Percentiles rank a stretch among this genome's conserved stretches.
These are phyloP conservation scores for Vitis riparia DNA, from an alignment of 164 flowering plant genomes.

Conservation along the genomic window DNA sequence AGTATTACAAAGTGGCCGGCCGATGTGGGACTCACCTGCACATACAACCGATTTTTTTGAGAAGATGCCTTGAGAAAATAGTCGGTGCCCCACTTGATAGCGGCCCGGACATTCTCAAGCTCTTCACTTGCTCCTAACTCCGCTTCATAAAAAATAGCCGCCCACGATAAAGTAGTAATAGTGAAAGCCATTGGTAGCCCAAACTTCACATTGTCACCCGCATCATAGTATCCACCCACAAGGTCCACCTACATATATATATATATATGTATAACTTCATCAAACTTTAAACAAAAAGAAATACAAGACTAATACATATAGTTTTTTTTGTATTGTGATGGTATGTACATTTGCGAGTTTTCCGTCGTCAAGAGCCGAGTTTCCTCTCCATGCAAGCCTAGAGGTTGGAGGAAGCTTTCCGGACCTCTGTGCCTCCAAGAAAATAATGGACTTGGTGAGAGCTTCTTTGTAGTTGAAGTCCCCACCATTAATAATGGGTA, in stretches of 20 bases:
- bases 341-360: conserved; percentile 45
- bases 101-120: conserved; percentile 42
- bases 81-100: conserved; percentile 86
- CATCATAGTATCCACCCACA: conserved; percentile 90
- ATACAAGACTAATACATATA: too few species aligned
- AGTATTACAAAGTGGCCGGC: too few species aligned
- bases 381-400: conserved; percentile 73
- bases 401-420: conserved; percentile 70
- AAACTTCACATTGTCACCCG: conserved; percentile 93
- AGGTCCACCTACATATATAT: conserved; percentile 57
- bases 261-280: background rate
- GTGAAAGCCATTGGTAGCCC: conserved; percentile 95
- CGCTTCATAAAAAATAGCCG: conserved; percentile 40
- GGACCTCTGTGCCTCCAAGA: conserved; percentile 85
- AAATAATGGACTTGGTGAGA: conserved; percentile 69
- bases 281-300: too few species aligned
- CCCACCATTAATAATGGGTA: conserved; percentile 22
- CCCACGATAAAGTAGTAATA: conserved; percentile 76
- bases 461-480: conserved; percentile 73
- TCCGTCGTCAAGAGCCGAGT: conserved; percentile 81
- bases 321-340: too few species aligned
- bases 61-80: conserved; percentile 67
- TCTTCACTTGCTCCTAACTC: conserved; percentile 67
- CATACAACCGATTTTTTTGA: conserved; percentile 45
- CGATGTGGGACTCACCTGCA: conserved; percentile 51